Evolutionary conservation across 2,329 filamentous ascomycete species (phyloP).

Genomic region (Ophiocordyceps robertsii): DNA sequence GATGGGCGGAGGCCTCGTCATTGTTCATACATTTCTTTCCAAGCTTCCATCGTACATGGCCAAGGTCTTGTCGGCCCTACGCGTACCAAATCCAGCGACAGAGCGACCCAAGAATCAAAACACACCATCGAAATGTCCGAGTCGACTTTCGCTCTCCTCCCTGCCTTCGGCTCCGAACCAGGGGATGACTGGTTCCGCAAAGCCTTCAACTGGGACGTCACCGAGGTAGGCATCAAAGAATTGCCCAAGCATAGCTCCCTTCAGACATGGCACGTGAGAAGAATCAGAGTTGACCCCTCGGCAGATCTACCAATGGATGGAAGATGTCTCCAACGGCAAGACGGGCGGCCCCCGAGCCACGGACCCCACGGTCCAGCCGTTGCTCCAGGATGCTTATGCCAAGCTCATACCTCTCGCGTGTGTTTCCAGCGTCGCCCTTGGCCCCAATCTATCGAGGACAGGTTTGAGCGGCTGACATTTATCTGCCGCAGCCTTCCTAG

Average conservation of each 20-base stretch:
- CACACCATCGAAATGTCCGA: background rate
- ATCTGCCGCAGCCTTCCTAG: background rate
- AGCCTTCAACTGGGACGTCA: background rate
- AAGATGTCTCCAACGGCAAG: background rate
- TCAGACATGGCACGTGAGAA: background rate
- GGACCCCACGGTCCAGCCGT: background rate
- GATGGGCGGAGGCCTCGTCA: too few species aligned
- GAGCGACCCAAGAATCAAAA: too few species aligned
- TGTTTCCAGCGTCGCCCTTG: too few species aligned
- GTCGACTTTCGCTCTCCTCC: background rate
- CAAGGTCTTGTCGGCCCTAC: too few species aligned
- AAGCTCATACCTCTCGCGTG: background rate
- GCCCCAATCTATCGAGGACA: too few species aligned
- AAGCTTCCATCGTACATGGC: too few species aligned
- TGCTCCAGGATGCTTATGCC: background rate
- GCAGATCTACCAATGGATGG: slow-evolving; percentile 1
- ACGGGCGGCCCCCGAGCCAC: background rate
- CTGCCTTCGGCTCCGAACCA: background rate
- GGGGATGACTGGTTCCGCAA: background rate
- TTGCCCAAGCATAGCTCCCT: background rate
- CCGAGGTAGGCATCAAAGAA: background rate
- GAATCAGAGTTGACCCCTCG: background rate
- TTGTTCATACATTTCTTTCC: too few species aligned
- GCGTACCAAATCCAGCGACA: too few species aligned
- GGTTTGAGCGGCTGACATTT: background rate